Conservation (phyloP, 108 stramenopile genomes). For the Nitzschia sp. region DNA sequence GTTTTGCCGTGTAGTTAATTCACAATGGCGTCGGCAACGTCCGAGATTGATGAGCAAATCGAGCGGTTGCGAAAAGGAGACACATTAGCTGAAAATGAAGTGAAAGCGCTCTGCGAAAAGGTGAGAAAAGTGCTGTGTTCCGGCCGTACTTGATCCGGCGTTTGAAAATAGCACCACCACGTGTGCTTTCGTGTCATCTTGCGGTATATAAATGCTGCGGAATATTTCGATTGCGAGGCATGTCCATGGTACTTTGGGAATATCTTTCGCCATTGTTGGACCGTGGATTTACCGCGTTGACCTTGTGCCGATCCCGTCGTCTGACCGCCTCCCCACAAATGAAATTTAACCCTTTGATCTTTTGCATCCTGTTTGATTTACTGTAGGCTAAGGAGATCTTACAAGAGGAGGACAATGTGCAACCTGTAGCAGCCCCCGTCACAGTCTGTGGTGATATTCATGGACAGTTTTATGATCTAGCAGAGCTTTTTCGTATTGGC, state of each 20-base stretch:
- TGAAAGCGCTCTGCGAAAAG: constrained; percentile 83
- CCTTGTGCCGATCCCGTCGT: not conserved
- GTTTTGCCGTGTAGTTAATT: not conserved
- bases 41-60: constrained; percentile 77
- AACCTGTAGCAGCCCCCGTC: constrained; percentile 89
- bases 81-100: constrained; percentile 87
- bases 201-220: no score
- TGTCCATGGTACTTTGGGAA: no score
- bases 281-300: not conserved
- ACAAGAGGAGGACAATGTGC: constrained; percentile 86
- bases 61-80: constrained; percentile 70
- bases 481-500: constrained; percentile 85
- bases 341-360: not conserved
- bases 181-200: no score
- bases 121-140: constrained; percentile 41
- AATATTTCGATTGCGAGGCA: no score
- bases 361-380: not conserved
- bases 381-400: constrained; percentile 61
- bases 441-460: constrained; percentile 93
- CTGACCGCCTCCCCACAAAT: not conserved
- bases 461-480: constrained; percentile 94
- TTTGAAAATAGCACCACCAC: no score
- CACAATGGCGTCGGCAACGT: constrained; percentile 12
- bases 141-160: no score
- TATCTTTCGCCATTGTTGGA: not conserved